Base-by-base conservation (phyloP, 176 grass and related monocot species). In the Melocanna baccifera region DNA sequence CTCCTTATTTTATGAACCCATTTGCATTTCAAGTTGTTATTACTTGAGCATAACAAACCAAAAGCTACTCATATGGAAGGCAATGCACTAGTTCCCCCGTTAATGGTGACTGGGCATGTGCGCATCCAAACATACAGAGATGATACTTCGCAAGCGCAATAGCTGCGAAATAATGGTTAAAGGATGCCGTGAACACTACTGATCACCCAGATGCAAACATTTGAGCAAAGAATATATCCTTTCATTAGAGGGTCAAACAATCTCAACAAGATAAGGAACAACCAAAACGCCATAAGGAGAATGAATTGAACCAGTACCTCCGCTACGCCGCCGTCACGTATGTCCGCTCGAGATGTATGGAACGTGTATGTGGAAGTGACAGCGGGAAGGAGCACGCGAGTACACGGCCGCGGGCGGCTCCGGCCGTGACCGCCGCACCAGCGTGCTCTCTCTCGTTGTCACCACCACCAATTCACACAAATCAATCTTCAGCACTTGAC, bases 371-470 rank as follows among this genome's bases (percentile, higher is more conserved):
- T 34, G 18, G 26, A 28, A 34, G 61, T 79, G 77, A 79, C 61
- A 67, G 51, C 62, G 77, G 62, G 62, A 79, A 19, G 18, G 61
- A 79, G 77, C 77, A 79, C 61, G 43, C 77, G 22, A 51, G 77
- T 79, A 23, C 42, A 18, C 77, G 23, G 77, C 77, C 77, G 12
- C 77, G 62, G 61, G 26, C 16, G 5, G 43, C 59, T 50, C 59
- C 53, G 20, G 7, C 77, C 77, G 77, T 36, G 77, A 67, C 43
- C 25, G 25, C 59, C 77, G 61, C 61, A 50, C 77, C 77, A 5
- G 77, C 77, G 77, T 79, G 77, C 77, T 79, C 77, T 79, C 77
- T 79, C 77, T 79, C 77, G 61, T 79, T 79, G 77, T 79, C 77
- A 67, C 77, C 77, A 12, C 73, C 72, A 12, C 19, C 8, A n/a